Conservation (phyloP, 2,329 filamentous ascomycete genomes). For the Ciborinia camelliae region DNA sequence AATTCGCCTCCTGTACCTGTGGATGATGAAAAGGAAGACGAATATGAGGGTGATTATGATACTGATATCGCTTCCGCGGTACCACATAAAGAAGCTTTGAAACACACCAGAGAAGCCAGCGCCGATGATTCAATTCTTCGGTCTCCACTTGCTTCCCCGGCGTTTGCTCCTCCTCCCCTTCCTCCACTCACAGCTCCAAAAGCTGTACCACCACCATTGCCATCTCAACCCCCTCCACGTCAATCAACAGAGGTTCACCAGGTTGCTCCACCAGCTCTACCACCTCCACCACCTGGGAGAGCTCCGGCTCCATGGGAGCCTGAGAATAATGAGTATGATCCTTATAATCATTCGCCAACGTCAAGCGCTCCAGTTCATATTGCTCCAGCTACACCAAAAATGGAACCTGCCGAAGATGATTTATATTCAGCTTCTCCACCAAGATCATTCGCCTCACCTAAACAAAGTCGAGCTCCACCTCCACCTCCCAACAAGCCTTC, state of each 20-base stretch:
- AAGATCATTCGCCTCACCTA: constrained; percentile 33
- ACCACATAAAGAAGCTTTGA: constrained; percentile 91
- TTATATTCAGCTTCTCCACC: constrained; percentile 38
- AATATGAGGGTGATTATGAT: constrained; percentile 97
- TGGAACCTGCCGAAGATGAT: constrained; percentile 34
- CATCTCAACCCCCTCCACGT: constrained; percentile 52
- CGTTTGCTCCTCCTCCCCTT: constrained; percentile 49
- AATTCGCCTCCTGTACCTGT: constrained; percentile 50
- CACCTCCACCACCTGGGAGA: constrained; percentile 42
- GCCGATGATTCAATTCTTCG: constrained; percentile 62
- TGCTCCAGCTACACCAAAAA: constrained; percentile 25
- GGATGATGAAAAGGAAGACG: constrained; percentile 76
- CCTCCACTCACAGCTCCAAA: constrained; percentile 54
- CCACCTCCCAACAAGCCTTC: constrained; percentile 43
- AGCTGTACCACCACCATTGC: constrained; percentile 62
- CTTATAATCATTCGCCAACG: constrained; percentile 50
- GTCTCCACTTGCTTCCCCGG: constrained; percentile 43
- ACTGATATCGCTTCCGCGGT: constrained; percentile 93
- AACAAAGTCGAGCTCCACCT: constrained; percentile 42
- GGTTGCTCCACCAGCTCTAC: constrained; percentile 57
- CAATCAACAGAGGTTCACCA: constrained; percentile 69
- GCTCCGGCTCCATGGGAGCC: constrained; percentile 50
- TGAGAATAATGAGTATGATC: constrained; percentile 70
- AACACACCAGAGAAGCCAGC: constrained; percentile 75
- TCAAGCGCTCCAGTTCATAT: constrained; percentile 24